phyloP scores from a whole-genome alignment of 1,284 basidiomycete genomes.

The Cutaneotrichosporon spelunceum region DNA sequence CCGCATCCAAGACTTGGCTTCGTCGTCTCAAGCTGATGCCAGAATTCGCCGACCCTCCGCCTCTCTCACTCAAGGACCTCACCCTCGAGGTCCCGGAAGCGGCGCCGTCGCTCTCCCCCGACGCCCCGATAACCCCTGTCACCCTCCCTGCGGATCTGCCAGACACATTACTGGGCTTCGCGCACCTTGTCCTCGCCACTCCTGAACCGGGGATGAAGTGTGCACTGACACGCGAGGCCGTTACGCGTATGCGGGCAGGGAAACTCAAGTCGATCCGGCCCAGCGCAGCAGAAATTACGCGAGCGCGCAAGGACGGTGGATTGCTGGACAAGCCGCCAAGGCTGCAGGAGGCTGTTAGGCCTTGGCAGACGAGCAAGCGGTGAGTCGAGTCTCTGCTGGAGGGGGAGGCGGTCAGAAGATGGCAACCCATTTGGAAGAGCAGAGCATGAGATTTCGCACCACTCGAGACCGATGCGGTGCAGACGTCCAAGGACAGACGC shows the following conservation, averaged over 20 bases:
- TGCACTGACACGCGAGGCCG: slow-evolving; percentile 43
- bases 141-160: slow-evolving; percentile 34
- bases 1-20: too few relatives aligned
- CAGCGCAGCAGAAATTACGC: slow-evolving; percentile 32
- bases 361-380: slow-evolving; percentile 52
- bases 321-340: slow-evolving; percentile 66
- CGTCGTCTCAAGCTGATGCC: slow-evolving; percentile 6
- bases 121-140: slow-evolving; percentile 1
- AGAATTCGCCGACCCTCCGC: slow-evolving; percentile 71
- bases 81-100: slow-evolving; percentile 16
- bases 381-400: slow-evolving; percentile 9
- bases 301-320: slow-evolving; percentile 31
- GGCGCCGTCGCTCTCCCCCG: slow-evolving; percentile 18
- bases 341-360: slow-evolving; percentile 63
- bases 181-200: slow-evolving; percentile 50
- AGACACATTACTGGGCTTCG: slow-evolving; percentile 45
- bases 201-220: slow-evolving; percentile 49
- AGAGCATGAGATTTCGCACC: not conserved
- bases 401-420: not conserved
- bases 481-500: not conserved
- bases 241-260: slow-evolving; percentile 37
- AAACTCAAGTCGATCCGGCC: slow-evolving; percentile 41
- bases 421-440: not conserved
- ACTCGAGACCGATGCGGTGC: not conserved
- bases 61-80: slow-evolving; percentile 37